phyloP scores from a whole-genome alignment of 495 filamentous ascomycete genomes.

The Penicillium lagena region DNA sequence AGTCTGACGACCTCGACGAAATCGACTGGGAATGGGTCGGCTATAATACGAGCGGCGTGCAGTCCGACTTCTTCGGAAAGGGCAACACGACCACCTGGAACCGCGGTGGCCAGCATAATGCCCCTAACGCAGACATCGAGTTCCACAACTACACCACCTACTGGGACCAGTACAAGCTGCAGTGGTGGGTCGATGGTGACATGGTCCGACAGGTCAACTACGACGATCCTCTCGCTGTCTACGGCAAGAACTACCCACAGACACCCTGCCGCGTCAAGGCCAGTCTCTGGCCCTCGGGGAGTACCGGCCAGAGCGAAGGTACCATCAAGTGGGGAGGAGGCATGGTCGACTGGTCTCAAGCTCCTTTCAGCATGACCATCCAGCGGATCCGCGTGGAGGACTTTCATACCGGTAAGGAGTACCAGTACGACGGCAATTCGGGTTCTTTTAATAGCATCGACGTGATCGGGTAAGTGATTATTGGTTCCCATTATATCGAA shows the following conservation, averaged over 20 bases:
- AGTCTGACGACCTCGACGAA: slow-evolving; percentile 89
- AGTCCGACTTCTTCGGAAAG: slow-evolving; percentile 94
- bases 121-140: slow-evolving; percentile 51
- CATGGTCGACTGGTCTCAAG: slow-evolving; percentile 56
- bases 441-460: slow-evolving; percentile 33
- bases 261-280: slow-evolving; percentile 79
- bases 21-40: slow-evolving; percentile 77
- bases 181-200: slow-evolving; percentile 75
- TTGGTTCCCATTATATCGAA: background rate
- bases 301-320: slow-evolving; percentile 48
- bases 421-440: slow-evolving; percentile 28
- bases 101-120: slow-evolving; percentile 60
- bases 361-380: slow-evolving; percentile 68
- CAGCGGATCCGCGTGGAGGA: slow-evolving; percentile 31
- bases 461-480: slow-evolving; percentile 42
- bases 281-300: slow-evolving; percentile 76
- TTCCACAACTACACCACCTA: slow-evolving; percentile 89
- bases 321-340: slow-evolving; percentile 42
- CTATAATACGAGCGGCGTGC: slow-evolving; percentile 52
- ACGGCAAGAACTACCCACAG: slow-evolving; percentile 75
- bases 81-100: slow-evolving; percentile 67
- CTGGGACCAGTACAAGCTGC: slow-evolving; percentile 70
- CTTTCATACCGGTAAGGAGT: slow-evolving; percentile 31
- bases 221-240: slow-evolving; percentile 38
- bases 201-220: slow-evolving; percentile 60